Evolutionary conservation across 2,329 filamentous ascomycete species (phyloP).

Genomic region (Volutella citrinella): DNA sequence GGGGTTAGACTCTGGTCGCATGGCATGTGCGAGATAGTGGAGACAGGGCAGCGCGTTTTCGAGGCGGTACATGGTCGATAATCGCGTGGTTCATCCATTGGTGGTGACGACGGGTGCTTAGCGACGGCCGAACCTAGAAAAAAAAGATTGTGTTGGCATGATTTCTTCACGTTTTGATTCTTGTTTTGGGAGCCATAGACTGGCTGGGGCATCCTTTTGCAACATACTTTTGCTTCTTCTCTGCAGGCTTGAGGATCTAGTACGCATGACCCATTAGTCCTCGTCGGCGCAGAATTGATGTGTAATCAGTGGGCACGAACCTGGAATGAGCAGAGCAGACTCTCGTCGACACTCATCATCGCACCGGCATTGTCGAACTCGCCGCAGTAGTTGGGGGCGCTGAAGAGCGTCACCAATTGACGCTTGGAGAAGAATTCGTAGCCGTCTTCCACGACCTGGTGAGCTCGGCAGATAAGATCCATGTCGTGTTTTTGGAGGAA

Average conservation of each 20-base stretch:
- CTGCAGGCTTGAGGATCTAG: slow-evolving; percentile 98
- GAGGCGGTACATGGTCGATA: slow-evolving; percentile 20
- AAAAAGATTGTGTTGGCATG: slow-evolving; percentile 63
- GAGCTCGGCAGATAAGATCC: slow-evolving; percentile 97
- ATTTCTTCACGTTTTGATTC: slow-evolving; percentile 23
- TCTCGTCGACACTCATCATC: slow-evolving; percentile 99
- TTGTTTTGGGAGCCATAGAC: slow-evolving; percentile 21
- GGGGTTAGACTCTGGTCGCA: slow-evolving; percentile 24
- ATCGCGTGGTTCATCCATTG: slow-evolving; percentile 21
- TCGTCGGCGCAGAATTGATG: too few relatives aligned
- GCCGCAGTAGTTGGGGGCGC: slow-evolving; percentile 97
- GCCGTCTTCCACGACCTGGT: slow-evolving; percentile 97
- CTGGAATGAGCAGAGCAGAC: slow-evolving; percentile 98
- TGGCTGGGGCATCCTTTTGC: slow-evolving; percentile 56
- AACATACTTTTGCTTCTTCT: slow-evolving; percentile 99
- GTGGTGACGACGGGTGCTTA: slow-evolving; percentile 55
- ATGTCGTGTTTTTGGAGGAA: slow-evolving; percentile 99
- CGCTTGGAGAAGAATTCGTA: slow-evolving; percentile 99
- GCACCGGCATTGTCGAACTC: slow-evolving; percentile 99
- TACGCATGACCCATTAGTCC: too few relatives aligned
- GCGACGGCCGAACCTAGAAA: slow-evolving; percentile 96
- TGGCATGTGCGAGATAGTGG: slow-evolving; percentile 28
- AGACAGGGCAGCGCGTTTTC: slow-evolving; percentile 21
- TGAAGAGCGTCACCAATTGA: slow-evolving; percentile 95
- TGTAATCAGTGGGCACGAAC: slow-evolving; percentile 50